These are phyloP conservation scores for Candida gigantensis DNA, from an alignment of 1,139 yeast species.

Conservation along the genomic window DNA sequence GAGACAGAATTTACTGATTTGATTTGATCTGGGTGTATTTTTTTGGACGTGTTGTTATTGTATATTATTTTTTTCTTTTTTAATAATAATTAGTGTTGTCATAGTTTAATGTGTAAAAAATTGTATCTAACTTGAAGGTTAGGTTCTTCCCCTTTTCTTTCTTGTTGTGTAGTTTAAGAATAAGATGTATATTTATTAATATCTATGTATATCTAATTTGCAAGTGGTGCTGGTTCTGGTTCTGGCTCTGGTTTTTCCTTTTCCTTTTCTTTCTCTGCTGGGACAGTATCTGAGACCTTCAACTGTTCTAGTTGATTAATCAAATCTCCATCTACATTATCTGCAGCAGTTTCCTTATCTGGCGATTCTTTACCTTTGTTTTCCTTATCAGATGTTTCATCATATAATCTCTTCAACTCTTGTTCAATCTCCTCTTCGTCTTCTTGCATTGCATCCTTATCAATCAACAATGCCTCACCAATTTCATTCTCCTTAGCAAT, in stretches of 20 bases:
- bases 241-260: background rate
- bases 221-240: background rate
- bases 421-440: conserved; percentile 35
- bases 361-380: background rate
- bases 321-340: conserved; percentile 6
- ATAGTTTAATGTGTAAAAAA: too few species aligned
- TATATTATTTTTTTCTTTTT: too few species aligned
- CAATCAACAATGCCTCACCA: conserved; percentile 30
- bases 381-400: conserved; percentile 3
- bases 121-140: too few species aligned
- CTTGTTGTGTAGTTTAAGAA: too few species aligned
- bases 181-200: too few species aligned
- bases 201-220: conserved; percentile 3
- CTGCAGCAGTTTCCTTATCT: conserved; percentile 10
- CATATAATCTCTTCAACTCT: conserved; percentile 24
- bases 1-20: background rate
- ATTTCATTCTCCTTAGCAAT: conserved; percentile 35
- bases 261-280: background rate
- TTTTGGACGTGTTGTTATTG: too few species aligned
- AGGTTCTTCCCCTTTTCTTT: too few species aligned
- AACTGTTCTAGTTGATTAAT: conserved; percentile 14
- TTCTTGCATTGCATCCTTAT: conserved; percentile 14
- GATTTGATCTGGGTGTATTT: too few species aligned
- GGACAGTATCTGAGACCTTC: conserved; percentile 7
- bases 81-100: too few species aligned